phyloP scores from a whole-genome alignment of 108 stramenopile species.

The Phaeodactylum tricornutum region DNA sequence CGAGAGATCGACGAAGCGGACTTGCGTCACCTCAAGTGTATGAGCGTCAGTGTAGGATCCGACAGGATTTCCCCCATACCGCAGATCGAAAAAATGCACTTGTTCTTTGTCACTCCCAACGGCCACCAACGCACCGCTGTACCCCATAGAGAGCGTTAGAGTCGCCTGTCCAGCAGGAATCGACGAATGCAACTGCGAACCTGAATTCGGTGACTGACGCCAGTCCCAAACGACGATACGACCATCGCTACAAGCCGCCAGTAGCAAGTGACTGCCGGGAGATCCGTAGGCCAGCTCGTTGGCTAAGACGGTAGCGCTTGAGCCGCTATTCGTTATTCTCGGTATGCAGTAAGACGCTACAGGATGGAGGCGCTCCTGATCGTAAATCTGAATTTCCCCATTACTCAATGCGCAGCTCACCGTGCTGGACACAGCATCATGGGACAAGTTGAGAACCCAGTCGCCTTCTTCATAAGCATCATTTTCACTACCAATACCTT shows the following conservation, averaged over 20 bases:
- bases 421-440: neutral
- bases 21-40: slow-evolving; percentile 70
- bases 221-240: slow-evolving; percentile 50
- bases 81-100: slow-evolving; percentile 66
- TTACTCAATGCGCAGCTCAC: slow-evolving; percentile 42
- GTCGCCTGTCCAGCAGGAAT: slow-evolving; percentile 43
- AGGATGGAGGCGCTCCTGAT: slow-evolving; percentile 22
- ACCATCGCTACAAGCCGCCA: slow-evolving; percentile 50
- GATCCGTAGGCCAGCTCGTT: slow-evolving; percentile 15
- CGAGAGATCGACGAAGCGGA: slow-evolving; percentile 36
- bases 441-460: slow-evolving; percentile 35
- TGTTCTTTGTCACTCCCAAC: slow-evolving; percentile 57
- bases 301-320: slow-evolving; percentile 8
- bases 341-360: slow-evolving; percentile 18
- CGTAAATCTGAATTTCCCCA: slow-evolving; percentile 41
- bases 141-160: slow-evolving; percentile 54
- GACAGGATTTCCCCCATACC: slow-evolving; percentile 28
- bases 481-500: neutral
- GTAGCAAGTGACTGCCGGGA: slow-evolving; percentile 15
- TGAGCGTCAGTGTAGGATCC: slow-evolving; percentile 74
- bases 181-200: slow-evolving; percentile 10
- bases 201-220: slow-evolving; percentile 19
- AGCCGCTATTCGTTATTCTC: neutral
- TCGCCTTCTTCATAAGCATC: slow-evolving; percentile 38
- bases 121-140: slow-evolving; percentile 65